Base-by-base conservation (phyloP, 345 rosid genomes). In the Salix caprea region DNA sequence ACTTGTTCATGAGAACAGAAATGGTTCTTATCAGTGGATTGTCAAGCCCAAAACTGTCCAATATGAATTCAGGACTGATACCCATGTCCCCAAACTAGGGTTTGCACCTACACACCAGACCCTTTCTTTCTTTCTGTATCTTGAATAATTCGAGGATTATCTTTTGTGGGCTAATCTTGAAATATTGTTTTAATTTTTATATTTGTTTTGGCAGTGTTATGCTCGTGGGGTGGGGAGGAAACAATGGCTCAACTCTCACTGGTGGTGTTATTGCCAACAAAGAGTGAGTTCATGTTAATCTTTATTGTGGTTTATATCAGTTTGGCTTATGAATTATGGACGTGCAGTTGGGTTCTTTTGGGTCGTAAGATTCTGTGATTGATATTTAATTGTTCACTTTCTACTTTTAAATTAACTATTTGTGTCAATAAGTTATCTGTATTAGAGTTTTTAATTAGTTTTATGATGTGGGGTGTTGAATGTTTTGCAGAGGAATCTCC, bases 151-250 rank as follows among this genome's bases (percentile, higher is more conserved):
- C 21, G 16, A 40, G 32, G 66, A 7, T 69, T n/a, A 19, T 58
- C 15, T 21, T 73, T 24, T 18, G 32, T 50, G 67, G 73, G 50
- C 60, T 15, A 40, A 26, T 71, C 40, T 67, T 32, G 42, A 24
- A 42, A 54, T 71, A 72, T n/a, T 56, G 9, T 60, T 24, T 42
- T 48, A 21, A 4, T 28, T 76, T 74, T 72, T 15, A 23, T 23
- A 36, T 13, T 16, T 69, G 34, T 37, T 21, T 21, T 78, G 64
- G 64, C 71, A 93, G 99, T 86, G 97, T 96, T 72, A 87, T 96
- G 98, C 97, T 96, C 69, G 99, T 91, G 54, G 98, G 99, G 4
- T 96, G 98, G 98, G 99, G 97, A 21, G 98, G 98, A 68, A 93
- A 96, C 90, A 96, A 96, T 62, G 99, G 97, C 24, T 88, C 91